A percentile compares a stretch with the other conserved stretches of the same genome.
Evolutionary conservation across 2,329 filamentous ascomycete genomes (phyloP).

Genomic region (Drechmeria coniospora): DNA sequence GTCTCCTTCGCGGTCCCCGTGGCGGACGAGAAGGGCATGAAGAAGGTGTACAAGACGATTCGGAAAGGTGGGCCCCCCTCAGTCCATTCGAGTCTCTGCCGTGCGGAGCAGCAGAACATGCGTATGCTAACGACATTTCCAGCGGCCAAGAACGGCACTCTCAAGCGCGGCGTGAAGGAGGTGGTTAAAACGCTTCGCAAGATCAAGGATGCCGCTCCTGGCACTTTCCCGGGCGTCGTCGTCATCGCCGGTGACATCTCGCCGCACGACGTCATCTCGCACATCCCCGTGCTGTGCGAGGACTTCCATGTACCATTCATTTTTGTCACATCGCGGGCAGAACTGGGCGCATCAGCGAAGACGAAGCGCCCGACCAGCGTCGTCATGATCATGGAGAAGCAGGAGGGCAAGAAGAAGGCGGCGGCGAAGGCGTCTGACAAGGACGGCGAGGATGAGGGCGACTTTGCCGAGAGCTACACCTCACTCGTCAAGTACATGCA

Average conservation of each 20-base stretch:
- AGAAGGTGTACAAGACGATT: constrained; percentile 44
- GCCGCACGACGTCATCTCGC: constrained; percentile 95
- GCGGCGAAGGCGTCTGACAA: constrained; percentile 28
- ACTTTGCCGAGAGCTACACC: constrained; percentile 48
- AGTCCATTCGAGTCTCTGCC: no score
- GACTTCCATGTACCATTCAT: constrained; percentile 96
- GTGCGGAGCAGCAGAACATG: background rate
- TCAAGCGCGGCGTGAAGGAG: constrained; percentile 97
- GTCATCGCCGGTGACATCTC: constrained; percentile 95
- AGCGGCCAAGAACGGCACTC: constrained; percentile 90
- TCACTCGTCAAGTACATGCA: constrained; percentile 50
- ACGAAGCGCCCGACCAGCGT: constrained; percentile 96
- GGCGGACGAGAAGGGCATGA: constrained; percentile 60
- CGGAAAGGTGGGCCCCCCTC: constrained; percentile 39
- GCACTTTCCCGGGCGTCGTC: constrained; percentile 59
- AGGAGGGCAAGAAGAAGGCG: constrained; percentile 27
- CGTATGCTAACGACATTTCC: constrained; percentile 4
- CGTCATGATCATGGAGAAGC: constrained; percentile 65
- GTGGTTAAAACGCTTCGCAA: constrained; percentile 97
- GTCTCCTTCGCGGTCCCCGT: constrained; percentile 75
- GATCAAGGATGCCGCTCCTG: constrained; percentile 56
- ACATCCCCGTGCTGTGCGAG: constrained; percentile 95
- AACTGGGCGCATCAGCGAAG: constrained; percentile 82
- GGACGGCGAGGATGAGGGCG: constrained; percentile 29
- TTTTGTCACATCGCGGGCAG: constrained; percentile 82